Percentiles rank a stretch among this genome's conserved stretches.
Evolutionary conservation across 441 rosid species (phyloP).

Genomic region (Gossypium trilobum): DNA sequence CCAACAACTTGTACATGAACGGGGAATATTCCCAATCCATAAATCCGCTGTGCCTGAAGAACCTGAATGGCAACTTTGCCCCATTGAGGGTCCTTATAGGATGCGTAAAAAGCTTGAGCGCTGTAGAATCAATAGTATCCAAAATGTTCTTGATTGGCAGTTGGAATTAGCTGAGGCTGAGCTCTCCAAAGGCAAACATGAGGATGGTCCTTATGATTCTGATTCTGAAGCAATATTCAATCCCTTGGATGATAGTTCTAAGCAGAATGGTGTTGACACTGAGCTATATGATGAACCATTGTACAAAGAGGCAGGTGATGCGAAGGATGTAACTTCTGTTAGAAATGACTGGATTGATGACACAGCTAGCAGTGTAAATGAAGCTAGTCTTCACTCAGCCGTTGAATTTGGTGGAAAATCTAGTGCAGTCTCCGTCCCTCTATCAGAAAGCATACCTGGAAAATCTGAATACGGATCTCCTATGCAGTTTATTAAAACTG

Average conservation of each 20-base stretch:
- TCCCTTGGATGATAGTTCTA: slow-evolving; percentile 35
- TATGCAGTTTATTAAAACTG: slow-evolving; percentile 57
- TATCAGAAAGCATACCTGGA: slow-evolving; percentile 61
- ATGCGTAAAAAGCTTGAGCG: slow-evolving; percentile 99
- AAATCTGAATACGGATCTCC: slow-evolving; percentile 83
- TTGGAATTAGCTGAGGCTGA: slow-evolving; percentile 69
- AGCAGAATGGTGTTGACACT: slow-evolving; percentile 28
- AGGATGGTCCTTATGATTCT: slow-evolving; percentile 44
- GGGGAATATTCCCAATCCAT: slow-evolving; percentile 87
- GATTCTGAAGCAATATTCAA: slow-evolving; percentile 45
- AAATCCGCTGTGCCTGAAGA: slow-evolving; percentile 50
- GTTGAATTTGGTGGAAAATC: slow-evolving; percentile 83
- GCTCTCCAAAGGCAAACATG: slow-evolving; percentile 44
- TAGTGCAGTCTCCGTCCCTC: slow-evolving; percentile 62
- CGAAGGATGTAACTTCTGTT: slow-evolving; percentile 31
- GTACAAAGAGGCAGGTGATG: slow-evolving; percentile 29
- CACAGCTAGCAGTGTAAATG: slow-evolving; percentile 54
- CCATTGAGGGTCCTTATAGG: slow-evolving; percentile 99
- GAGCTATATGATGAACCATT: slow-evolving; percentile 44
- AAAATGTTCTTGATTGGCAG: slow-evolving; percentile 71
- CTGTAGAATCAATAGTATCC: slow-evolving; percentile 76
- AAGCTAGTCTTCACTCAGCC: slow-evolving; percentile 85
- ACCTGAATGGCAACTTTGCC: slow-evolving; percentile 99
- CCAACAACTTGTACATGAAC: slow-evolving; percentile 96
- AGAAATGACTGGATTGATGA: slow-evolving; percentile 65